Conservation (phyloP, 2,329 filamentous ascomycete genomes). For the Exophiala dermatitidis region DNA sequence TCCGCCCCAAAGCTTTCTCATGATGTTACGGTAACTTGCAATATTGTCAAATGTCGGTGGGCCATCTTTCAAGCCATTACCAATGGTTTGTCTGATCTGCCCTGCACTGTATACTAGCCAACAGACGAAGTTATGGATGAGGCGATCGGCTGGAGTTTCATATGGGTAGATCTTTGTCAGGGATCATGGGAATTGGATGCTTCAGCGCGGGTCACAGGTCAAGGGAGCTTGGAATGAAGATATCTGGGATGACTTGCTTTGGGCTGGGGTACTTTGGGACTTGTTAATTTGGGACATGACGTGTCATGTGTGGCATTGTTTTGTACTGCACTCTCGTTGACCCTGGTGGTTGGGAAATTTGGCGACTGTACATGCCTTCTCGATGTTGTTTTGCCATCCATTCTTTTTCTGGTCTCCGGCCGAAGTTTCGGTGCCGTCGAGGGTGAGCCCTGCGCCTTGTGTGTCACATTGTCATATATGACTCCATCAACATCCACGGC, state of each 20-base stretch:
- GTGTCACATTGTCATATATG: too few species aligned
- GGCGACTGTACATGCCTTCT: neutral
- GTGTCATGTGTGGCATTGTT: neutral
- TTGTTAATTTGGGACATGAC: neutral
- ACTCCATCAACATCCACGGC: too few species aligned
- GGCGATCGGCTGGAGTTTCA: neutral
- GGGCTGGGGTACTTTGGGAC: neutral
- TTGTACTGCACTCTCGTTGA: neutral
- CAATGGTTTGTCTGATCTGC: neutral
- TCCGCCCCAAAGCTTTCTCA: neutral
- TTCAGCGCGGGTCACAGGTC: neutral
- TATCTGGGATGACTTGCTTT: neutral
- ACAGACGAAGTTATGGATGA: conserved; percentile 10
- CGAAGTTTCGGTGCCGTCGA: neutral
- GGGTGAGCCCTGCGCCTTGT: neutral
- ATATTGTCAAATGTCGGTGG: neutral
- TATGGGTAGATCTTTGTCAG: neutral
- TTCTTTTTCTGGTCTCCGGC: neutral
- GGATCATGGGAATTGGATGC: neutral
- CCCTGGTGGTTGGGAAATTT: neutral
- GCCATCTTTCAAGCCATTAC: neutral
- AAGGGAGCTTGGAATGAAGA: neutral
- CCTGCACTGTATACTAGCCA: conserved; percentile 11
- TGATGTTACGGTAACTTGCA: neutral
- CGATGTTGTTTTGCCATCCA: neutral